Percentiles rank a stretch among this genome's conserved stretches.
phyloP scores from a whole-genome alignment of 495 filamentous ascomycete species.

The Jackrogersella minutella region DNA sequence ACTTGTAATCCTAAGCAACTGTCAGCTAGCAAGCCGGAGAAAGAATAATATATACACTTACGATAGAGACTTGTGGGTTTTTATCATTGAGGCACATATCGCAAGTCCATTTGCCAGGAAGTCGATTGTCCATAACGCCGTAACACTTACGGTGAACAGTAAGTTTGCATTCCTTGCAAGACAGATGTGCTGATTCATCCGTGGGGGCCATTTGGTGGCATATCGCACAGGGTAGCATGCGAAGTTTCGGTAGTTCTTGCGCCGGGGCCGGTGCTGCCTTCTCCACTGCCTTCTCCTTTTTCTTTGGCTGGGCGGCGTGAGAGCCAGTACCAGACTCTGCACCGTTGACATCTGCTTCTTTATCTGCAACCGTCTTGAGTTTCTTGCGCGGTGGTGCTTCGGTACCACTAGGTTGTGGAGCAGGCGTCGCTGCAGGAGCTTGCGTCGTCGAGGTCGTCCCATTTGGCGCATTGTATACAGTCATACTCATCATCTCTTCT shows the following conservation, averaged over 20 bases:
- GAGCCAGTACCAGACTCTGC: conserved; percentile 32
- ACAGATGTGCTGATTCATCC: conserved; percentile 72
- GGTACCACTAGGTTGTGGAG: conserved; percentile 9
- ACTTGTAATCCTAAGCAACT: conserved; percentile 76
- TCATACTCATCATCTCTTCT: conserved; percentile 58
- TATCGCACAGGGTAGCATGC: conserved; percentile 82
- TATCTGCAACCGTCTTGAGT: conserved; percentile 55
- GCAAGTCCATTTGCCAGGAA: conserved; percentile 85
- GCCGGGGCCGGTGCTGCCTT: conserved; percentile 54
- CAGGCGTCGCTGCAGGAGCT: conserved; percentile 22
- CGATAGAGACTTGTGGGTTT: conserved; percentile 82
- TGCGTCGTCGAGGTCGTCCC: conserved; percentile 53
- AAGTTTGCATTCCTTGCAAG: conserved; percentile 84
- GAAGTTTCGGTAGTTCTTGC: conserved; percentile 78
- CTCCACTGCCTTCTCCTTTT: conserved; percentile 70
- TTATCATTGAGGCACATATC: conserved; percentile 96
- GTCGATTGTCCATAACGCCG: conserved; percentile 75
- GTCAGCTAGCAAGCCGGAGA: conserved; percentile 39
- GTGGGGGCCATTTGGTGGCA: conserved; percentile 76
- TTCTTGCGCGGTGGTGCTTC: conserved; percentile 62
- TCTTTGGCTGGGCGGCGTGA: conserved; percentile 58
- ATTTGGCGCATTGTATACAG: conserved; percentile 50
- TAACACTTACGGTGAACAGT: conserved; percentile 96
- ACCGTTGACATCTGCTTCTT: conserved; percentile 41
- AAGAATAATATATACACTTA: conserved; percentile 52